Evolutionary conservation across 139 green algal species (phyloP).

Genomic region (Tetradesmus obliquus): DNA sequence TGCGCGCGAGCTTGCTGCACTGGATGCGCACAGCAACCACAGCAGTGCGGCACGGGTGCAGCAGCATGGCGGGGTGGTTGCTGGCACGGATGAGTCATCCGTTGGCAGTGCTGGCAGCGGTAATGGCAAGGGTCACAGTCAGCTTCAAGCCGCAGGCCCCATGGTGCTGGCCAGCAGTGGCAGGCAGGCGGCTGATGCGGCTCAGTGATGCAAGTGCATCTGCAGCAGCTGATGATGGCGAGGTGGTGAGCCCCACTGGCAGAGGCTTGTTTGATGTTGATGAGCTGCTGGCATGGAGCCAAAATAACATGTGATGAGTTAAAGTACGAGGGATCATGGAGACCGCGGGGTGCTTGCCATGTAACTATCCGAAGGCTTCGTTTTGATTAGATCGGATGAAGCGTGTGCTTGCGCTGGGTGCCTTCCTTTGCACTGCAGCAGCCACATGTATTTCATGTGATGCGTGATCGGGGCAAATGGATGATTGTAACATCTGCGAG

Average conservation of each 20-base stretch:
- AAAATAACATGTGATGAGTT: constrained; percentile 15
- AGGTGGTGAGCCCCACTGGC: neutral
- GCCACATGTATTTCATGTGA: too few species aligned
- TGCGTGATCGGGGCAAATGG: too few species aligned
- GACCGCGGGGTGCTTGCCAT: too few species aligned
- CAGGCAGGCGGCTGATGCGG: neutral
- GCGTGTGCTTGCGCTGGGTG: too few species aligned
- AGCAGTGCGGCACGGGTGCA: neutral
- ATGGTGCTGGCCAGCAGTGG: too few species aligned
- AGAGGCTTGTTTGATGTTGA: constrained; percentile 47
- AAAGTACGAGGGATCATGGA: too few species aligned
- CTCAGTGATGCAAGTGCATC: neutral
- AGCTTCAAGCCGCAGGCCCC: neutral
- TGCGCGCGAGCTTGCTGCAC: constrained; percentile 3
- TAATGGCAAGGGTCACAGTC: neutral
- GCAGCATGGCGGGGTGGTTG: neutral
- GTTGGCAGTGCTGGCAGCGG: neutral
- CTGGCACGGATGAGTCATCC: neutral
- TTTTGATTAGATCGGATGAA: too few species aligned
- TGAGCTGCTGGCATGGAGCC: constrained; percentile 38
- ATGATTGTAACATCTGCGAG: too few species aligned
- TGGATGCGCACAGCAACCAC: constrained; percentile 14
- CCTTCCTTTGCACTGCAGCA: too few species aligned
- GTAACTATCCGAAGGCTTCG: too few species aligned
- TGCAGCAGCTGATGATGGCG: constrained; percentile 7